These are phyloP conservation scores for Fusarium abutilonis DNA, from an alignment of 2,329 filamentous ascomycete genomes.

Conservation along the genomic window DNA sequence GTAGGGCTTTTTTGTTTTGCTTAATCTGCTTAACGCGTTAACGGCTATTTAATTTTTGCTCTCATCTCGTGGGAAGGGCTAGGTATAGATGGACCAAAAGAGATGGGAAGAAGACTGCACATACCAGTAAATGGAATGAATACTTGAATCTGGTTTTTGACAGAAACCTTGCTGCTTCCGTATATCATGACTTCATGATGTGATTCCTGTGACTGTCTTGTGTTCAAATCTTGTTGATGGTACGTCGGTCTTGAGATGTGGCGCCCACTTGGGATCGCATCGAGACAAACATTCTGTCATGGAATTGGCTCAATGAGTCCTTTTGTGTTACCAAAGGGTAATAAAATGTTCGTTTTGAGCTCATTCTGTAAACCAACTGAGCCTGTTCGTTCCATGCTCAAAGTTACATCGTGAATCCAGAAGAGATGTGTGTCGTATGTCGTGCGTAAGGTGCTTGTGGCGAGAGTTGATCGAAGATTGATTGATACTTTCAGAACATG, in stretches of 20 bases:
- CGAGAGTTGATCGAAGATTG: not conserved
- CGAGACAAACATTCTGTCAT: not conserved
- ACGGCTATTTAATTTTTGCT: conserved; percentile 44
- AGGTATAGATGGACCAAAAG: conserved; percentile 41
- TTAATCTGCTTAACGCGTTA: conserved; percentile 44
- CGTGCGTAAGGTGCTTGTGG: not conserved
- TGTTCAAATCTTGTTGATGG: not conserved
- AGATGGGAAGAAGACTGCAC: conserved; percentile 29
- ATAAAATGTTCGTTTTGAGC: not conserved
- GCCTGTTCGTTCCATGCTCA: not conserved
- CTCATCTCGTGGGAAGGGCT: conserved; percentile 28
- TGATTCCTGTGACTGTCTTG: not conserved
- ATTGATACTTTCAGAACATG: not conserved
- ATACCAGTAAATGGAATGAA: conserved; percentile 34
- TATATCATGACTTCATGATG: conserved; percentile 1
- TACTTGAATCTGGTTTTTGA: conserved; percentile 27
- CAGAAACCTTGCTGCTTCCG: conserved; percentile 5
- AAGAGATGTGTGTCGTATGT: not conserved
- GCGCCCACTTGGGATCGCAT: not conserved
- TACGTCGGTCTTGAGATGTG: not conserved
- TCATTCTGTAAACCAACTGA: not conserved
- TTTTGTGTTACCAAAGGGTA: not conserved
- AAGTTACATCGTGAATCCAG: not conserved
- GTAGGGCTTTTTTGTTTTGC: conserved; percentile 32
- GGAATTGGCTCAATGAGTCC: not conserved